A percentile compares a stretch with the other conserved stretches of the same genome.
Conservation (phyloP, 345 rosid genomes). For the Populus deltoides region DNA sequence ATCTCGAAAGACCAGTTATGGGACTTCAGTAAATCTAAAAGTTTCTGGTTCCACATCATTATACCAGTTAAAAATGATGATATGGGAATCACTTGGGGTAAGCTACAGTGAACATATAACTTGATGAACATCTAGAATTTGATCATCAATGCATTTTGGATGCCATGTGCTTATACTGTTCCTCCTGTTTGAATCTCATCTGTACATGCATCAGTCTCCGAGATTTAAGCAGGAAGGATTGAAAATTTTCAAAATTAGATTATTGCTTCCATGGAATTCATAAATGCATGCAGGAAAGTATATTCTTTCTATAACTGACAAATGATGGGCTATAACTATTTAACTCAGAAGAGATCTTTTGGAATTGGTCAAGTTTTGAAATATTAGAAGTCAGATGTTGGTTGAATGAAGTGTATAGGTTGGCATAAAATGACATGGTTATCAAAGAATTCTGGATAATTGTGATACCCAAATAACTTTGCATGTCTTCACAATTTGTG, state of each 20-base stretch:
- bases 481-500: neutral
- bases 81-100: slow-evolving; percentile 99
- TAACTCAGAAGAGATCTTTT: neutral
- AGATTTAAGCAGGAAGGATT: neutral
- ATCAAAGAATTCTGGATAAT: neutral
- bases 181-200: neutral
- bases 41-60: slow-evolving; percentile 87
- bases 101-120: slow-evolving; percentile 14
- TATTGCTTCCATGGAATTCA: neutral
- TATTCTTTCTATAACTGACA: neutral
- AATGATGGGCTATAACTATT: neutral
- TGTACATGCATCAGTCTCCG: neutral
- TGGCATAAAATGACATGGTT: neutral
- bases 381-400: neutral
- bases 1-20: slow-evolving; percentile 70
- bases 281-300: neutral
- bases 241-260: neutral
- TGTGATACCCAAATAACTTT: neutral
- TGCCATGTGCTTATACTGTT: neutral
- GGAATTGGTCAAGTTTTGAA: neutral
- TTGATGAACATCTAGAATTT: slow-evolving; percentile 3
- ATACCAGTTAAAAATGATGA: slow-evolving; percentile 97
- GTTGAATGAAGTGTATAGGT: neutral
- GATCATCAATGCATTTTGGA: neutral
- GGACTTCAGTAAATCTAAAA: slow-evolving; percentile 65